Evolutionary conservation across 2,329 filamentous ascomycete genomes (phyloP).

Genomic region (Microcyclosporella mali): DNA sequence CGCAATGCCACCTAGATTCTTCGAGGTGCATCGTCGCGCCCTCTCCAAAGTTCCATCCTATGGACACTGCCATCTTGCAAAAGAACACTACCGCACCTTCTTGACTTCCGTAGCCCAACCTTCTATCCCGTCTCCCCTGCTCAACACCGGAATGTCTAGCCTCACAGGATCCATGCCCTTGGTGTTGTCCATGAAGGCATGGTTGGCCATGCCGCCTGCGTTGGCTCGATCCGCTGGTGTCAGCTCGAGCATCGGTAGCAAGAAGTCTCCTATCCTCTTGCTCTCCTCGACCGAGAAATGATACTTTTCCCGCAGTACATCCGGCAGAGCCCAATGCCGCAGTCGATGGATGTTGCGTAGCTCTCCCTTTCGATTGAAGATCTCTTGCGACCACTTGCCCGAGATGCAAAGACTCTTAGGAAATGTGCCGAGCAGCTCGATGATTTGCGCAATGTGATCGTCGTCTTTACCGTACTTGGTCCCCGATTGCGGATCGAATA

Average conservation of each 20-base stretch:
- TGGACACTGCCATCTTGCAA: too few relatives aligned
- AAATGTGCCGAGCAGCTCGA: conserved; percentile 89
- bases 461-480: conserved; percentile 99
- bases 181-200: conserved; percentile 75
- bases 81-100: conserved; percentile 62
- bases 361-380: conserved; percentile 96
- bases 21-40: too few relatives aligned
- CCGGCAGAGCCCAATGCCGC: conserved; percentile 89
- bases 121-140: conserved; percentile 83
- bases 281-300: conserved; percentile 83
- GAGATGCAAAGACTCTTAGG: conserved; percentile 86
- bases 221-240: conserved; percentile 85
- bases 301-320: conserved; percentile 93
- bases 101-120: conserved; percentile 82
- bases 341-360: conserved; percentile 94
- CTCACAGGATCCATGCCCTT: conserved; percentile 79
- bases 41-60: too few relatives aligned
- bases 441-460: conserved; percentile 98
- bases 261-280: conserved; percentile 71
- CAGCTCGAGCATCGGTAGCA: conserved; percentile 86
- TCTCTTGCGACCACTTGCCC: conserved; percentile 97
- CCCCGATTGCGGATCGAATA: conserved; percentile 96
- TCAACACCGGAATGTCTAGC: conserved; percentile 71
- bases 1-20: too few relatives aligned
- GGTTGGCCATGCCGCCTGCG: conserved; percentile 88